Evolutionary conservation across 352 stramenopile species (phyloP), one percentile per base, ranked within the genome.

Genomic region (Aphanomyces invadans): DNA sequence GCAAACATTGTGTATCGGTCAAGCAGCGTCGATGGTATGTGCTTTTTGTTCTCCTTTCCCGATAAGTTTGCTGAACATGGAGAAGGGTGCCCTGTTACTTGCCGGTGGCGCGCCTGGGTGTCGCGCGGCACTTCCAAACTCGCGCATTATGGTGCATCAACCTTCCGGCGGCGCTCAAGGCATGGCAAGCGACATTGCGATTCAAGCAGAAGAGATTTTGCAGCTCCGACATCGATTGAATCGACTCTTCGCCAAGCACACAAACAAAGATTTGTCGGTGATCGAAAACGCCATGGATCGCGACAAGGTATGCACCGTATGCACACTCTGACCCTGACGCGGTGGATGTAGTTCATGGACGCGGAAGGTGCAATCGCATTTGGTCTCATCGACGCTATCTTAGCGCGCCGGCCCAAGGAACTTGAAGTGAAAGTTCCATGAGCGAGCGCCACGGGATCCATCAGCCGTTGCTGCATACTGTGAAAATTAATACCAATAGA

Each of bases 181-280:
- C 45, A 98, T 98, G 95, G 96, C 96, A 2, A 95, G 88, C 59
- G 96, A 99, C 73, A 99, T 99, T 77, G 94, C 96, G 39, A 99
- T 99, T 72, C 95, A 99, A 70, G 96, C 96, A 0, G 92, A 98
- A 74, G 96, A 99, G 82, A 99, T 99, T 76, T 97, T 98, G 76
- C 96, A 95, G 73, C 79, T 92, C 17, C 84, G 83, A 42, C 63
- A 77, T 25, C 74, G 86, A 38, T 69, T 94, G 62, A 94, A 94
- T 64, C 75, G 74, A 2, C 60, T 94, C 28, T 91, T 86, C 71
- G 80, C 76, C 17, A 74, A 69, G 21, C 86, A 94, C 72, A 92
- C 86, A 23, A 74, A 74, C 1, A 90, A 94, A 63, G 74, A 81
- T 2, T 70, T 94, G n/a, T 75, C 75, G 19, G 72, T 80, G 57